Evolutionary conservation across 2,329 filamentous ascomycete species (phyloP).

Genomic region (Dendryphion nanum): DNA sequence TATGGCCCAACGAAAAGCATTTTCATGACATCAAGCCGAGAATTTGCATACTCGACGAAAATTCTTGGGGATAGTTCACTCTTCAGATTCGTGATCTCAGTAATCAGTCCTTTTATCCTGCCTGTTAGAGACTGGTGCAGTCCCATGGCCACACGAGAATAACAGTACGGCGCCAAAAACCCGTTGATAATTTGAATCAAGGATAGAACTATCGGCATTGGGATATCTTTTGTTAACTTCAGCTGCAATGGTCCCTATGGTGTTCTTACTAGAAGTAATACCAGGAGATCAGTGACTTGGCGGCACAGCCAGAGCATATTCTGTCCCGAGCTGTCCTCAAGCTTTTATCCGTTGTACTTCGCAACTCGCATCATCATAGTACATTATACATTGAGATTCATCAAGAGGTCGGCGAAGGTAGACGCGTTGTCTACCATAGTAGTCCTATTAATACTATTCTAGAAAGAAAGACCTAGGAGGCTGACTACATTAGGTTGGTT

Average conservation of each 20-base stretch:
- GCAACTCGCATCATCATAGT: slow-evolving; percentile 19
- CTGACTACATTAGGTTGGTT: slow-evolving; percentile 35
- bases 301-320: slow-evolving; percentile 36
- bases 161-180: no score
- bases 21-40: slow-evolving; percentile 50
- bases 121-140: slow-evolving; percentile 22
- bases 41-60: slow-evolving; percentile 48
- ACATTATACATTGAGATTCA: slow-evolving; percentile 23
- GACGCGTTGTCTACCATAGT: no score
- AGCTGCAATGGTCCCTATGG: no score
- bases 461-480: slow-evolving; percentile 37
- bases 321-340: slow-evolving; percentile 22
- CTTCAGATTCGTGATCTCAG: slow-evolving; percentile 47
- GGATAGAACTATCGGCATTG: no score
- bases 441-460: neutral
- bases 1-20: slow-evolving; percentile 50
- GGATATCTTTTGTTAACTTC: no score
- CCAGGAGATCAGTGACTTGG: slow-evolving; percentile 28
- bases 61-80: slow-evolving; percentile 53
- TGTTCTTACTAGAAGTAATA: no score
- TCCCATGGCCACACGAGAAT: no score
- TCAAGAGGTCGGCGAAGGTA: slow-evolving; percentile 24
- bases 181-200: no score
- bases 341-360: slow-evolving; percentile 13
- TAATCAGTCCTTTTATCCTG: slow-evolving; percentile 47